Percentiles rank a stretch among this genome's conserved stretches.
These are phyloP conservation scores for Exophiala phaeomuriformis DNA, from an alignment of 2,329 filamentous ascomycete species.

Conservation along the genomic window DNA sequence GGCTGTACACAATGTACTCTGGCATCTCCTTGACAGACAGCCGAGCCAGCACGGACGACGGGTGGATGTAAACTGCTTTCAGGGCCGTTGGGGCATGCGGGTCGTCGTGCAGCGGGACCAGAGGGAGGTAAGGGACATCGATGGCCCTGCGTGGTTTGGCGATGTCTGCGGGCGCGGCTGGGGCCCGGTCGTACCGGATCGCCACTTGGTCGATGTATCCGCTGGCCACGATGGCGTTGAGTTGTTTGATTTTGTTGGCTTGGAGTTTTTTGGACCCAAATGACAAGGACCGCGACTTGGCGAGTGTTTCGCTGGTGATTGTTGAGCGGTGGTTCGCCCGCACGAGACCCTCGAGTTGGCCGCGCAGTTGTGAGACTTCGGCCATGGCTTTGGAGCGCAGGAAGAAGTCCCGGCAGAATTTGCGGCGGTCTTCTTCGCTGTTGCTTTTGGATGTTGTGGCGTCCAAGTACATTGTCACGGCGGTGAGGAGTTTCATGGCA, in stretches of 20 bases:
- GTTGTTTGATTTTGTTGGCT: slow-evolving; percentile 59
- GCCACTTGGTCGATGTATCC: slow-evolving; percentile 94
- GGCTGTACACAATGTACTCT: slow-evolving; percentile 77
- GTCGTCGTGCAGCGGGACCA: slow-evolving; percentile 52
- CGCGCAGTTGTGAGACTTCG: slow-evolving; percentile 75
- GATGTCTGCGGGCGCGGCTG: slow-evolving; percentile 58
- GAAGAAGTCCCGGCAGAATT: slow-evolving; percentile 75
- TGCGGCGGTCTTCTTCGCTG: slow-evolving; percentile 20
- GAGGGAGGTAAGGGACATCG: slow-evolving; percentile 82
- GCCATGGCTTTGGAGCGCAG: slow-evolving; percentile 78
- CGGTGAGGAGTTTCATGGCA: slow-evolving; percentile 82
- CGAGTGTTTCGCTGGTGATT: slow-evolving; percentile 55
- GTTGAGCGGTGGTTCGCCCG: slow-evolving; percentile 58
- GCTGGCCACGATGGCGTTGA: slow-evolving; percentile 86
- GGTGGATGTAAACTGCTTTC: slow-evolving; percentile 77
- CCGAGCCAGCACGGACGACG: slow-evolving; percentile 70
- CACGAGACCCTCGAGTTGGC: slow-evolving; percentile 75
- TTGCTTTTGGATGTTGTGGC: slow-evolving; percentile 50
- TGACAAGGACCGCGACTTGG: slow-evolving; percentile 38
- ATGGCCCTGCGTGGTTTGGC: slow-evolving; percentile 76
- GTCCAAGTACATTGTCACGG: slow-evolving; percentile 72
- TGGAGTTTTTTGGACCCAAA: slow-evolving; percentile 50
- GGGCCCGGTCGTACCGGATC: slow-evolving; percentile 80
- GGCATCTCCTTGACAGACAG: slow-evolving; percentile 66
- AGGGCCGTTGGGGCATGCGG: slow-evolving; percentile 44